phyloP scores from a whole-genome alignment of 257 asterid species.

The Rehmannia glutinosa region DNA sequence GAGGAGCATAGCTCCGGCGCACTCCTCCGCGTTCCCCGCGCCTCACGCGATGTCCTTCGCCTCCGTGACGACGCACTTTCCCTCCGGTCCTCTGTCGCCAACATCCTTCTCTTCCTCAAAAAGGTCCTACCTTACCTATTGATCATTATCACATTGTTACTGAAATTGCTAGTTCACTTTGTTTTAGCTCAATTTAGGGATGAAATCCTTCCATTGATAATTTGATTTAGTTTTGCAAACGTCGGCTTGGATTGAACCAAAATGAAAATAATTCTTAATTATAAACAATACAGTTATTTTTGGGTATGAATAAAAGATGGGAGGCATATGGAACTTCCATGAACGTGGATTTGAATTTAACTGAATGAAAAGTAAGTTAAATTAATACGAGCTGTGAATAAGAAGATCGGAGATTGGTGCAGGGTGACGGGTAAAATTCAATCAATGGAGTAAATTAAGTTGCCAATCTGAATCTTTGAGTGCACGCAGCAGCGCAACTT shows the following conservation, averaged over 20 bases:
- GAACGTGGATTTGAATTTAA: neutral
- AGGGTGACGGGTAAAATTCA: neutral
- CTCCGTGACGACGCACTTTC: slow-evolving; percentile 89
- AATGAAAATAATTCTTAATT: neutral
- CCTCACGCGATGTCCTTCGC: slow-evolving; percentile 84
- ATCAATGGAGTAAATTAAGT: neutral
- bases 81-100: slow-evolving; percentile 85
- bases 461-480: slow-evolving; percentile 13
- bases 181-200: neutral
- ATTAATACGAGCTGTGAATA: neutral
- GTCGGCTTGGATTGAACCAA: neutral
- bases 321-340: neutral
- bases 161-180: neutral
- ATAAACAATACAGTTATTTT: neutral
- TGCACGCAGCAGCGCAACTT: neutral
- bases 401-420: neutral
- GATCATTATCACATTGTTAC: neutral
- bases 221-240: slow-evolving; percentile 3
- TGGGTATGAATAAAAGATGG: neutral
- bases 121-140: slow-evolving; percentile 35
- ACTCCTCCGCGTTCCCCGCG: slow-evolving; percentile 91
- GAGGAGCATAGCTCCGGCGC: slow-evolving; percentile 96
- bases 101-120: slow-evolving; percentile 69
- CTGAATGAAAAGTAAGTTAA: neutral
- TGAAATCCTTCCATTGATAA: slow-evolving; percentile 3